Evolutionary conservation across 1,139 yeast species (phyloP), one percentile per base, ranked within the genome.

Genomic region (Pichia sp.): DNA sequence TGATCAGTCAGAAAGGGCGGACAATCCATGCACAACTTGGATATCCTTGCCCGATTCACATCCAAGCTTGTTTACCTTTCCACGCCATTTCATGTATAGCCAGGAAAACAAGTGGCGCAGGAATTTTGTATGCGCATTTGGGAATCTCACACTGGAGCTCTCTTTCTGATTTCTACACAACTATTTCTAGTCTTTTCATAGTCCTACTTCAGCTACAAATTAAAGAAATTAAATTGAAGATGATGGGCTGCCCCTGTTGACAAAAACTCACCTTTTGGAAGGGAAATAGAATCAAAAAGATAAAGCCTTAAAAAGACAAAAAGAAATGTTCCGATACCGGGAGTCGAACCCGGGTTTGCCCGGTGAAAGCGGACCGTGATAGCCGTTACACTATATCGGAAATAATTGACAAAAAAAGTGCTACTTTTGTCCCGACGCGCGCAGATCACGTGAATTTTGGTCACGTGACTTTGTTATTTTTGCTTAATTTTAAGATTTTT

Each of bases 271-370:
- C n/a, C n/a, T n/a, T n/a, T n/a, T n/a, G 17, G 11, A 24, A 24
- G 7, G 10, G 9, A 24, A 24, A 24, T 8, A 24, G 27, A 7
- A 24, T 8, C 27, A 24, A 24, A 19, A 12, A 28, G 12, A 24
- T 9, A 22, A 36, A 28, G n/a, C 15, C n/a, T 36, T 10, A 22
- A 24, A 36, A 36, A n/a, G 40, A 38, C 24, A 33, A 32, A 41
- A 46, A 66, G 66, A 55, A 50, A 50, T 45, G 46, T 74, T 79
- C 83, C 83, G 82, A 76, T 76, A 73, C 83, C 79, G 83, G 83
- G 83, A 77, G 80, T 78, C 81, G 83, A 78, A 78, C 83, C 83
- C 83, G 79, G 83, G 81, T 77, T 70, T 78, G 81, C 82, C 77
- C 83, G 81, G 83, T 78, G 83, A 77, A 76, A 78, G 82, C 80